Evolutionary conservation across 345 rosid genomes (phyloP), one percentile per base, ranked within the genome.

Genomic region (Erysimum cheiranthoides): DNA sequence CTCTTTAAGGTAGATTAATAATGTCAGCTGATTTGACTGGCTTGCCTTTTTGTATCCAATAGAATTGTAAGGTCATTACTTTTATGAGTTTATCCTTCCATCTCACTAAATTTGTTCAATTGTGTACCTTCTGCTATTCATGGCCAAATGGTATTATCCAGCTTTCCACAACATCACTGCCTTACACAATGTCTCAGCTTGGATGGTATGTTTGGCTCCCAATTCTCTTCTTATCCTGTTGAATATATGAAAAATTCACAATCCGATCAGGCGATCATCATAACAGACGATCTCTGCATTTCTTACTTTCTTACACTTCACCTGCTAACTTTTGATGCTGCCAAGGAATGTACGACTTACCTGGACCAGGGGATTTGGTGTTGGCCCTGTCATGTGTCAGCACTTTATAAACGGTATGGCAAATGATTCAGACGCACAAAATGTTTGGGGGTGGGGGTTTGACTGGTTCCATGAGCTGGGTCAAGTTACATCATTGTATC

Each of bases 1-100:
- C 67, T 92, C 74, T 59, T 86, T 21, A 11, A 51, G 57, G 57
- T 25, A 5, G 21, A 21, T 21, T 21, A 21, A 21, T 0, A 51
- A 25, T 25, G 30, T 25, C n/a, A 51, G 6, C 6, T 51, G 30
- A 0, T 51, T 21, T 27, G 16, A 28, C 58, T 5, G 7, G 16
- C 58, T 53, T 46, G 25, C 25, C 51, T n/a, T 16, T 46, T n/a
- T 32, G 1, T 32, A 3, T 32, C 6, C 34, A 6, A 46, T n/a
- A 52, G n/a, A 52, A 52, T 27, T 53, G 34, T 13, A 27, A 27
- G 34, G 16, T 27, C 16, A 53, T 27, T 47, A 47, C 52, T 43
- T 47, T 47, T 16, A 16, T 47, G 52, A 21, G 25, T 21, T 21
- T 21, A 21, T 21, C 25, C 14, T 13, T n/a, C 34, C 42, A 34